Evolutionary conservation across 352 stramenopile genomes (phyloP), one percentile per base, ranked within the genome.

Genomic region (Pythium plurisporium): DNA sequence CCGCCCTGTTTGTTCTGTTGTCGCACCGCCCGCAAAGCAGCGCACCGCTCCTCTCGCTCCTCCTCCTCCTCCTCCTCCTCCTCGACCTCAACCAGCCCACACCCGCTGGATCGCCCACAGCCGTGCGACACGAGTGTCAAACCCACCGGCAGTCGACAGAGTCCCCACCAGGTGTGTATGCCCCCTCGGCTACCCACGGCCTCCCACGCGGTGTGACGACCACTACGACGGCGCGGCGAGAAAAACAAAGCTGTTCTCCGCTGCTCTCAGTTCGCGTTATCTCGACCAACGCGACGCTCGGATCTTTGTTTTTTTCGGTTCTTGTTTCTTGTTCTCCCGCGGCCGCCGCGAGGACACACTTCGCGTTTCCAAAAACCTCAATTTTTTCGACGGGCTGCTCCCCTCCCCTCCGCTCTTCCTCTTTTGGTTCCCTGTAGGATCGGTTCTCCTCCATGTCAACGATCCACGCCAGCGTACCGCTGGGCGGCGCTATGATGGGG

Each of bases 391-490:
- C 37, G 31, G 22, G 50, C 41, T 50, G n/a, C n/a, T n/a, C n/a
- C n/a, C n/a, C n/a, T n/a, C n/a, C n/a, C 25, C 46, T 41, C 27
- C 45, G 29, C 40, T 48, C 31, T 11, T 19, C 19, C 34, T n/a
- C 12, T 38, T 26, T 43, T n/a, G 5, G 9, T 41, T 15, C 7
- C n/a, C n/a, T n/a, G n/a, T n/a, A n/a, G n/a, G n/a, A n/a, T n/a
- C n/a, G n/a, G n/a, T n/a, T n/a, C n/a, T n/a, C n/a, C 37, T n/a
- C 10, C 30, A 67, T 67, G 52, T 62, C 53, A 34, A 27, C 50
- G 19, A 44, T 59, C 42, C 50, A 65, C 36, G 58, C 49, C 26
- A 33, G 37, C 29, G 58, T 54, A 41, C 48, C 51, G 9, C 23
- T 61, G 29, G 37, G 23, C n/a, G 43, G 41, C 3, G 47, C 37